Evolutionary conservation across 2,329 filamentous ascomycete genomes (phyloP), one percentile per base, ranked within the genome.

Genomic region (Fusarium stilboides): DNA sequence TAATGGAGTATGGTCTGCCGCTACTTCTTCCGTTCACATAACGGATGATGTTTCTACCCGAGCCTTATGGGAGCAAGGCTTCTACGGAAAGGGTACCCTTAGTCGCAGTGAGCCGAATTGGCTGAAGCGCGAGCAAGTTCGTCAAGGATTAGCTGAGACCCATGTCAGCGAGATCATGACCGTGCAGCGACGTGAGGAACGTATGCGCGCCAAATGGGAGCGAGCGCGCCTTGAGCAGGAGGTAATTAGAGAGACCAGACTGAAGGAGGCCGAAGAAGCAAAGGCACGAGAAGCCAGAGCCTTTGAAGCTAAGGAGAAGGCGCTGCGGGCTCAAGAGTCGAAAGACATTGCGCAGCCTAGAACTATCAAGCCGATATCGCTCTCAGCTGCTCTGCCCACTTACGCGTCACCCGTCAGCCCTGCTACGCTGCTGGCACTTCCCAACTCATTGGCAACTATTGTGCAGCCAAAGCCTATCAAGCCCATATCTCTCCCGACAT

Each of bases 91-190:
- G 80, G 96, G 96, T 44, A 95, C 85, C 73, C 83, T 98, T 61
- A 98, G 94, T 82, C 89, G 97, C 74, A 98, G 94, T 84, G 95
- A 99, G 78, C 95, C 95, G 5, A 96, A 90, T 72, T 99, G 96
- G 96, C 80, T 97, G 51, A 92, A 92, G 69, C 87, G 92, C 67
- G 94, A 97, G 79, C 91, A 93, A 78, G 89, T 91, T 28, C 87
- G 91, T 51, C 86, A 86, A 62, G 92, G 92, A 13, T 80, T 90
- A 17, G 81, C 89, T 26, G 86, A 88, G 33, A 84, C 82, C 24
- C 86, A 89, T 68, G 96, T 96, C 43, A 94, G 92, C 71, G 95
- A 98, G 80, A 91, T 97, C 65, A 84, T 89, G 54, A 99, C 95
- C 4, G 86, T 87, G 37, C 86, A 89, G 72, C 86, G 96, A 63